These are phyloP conservation scores for Trapa bicornis DNA, from an alignment of 345 rosid genomes.

Conservation along the genomic window DNA sequence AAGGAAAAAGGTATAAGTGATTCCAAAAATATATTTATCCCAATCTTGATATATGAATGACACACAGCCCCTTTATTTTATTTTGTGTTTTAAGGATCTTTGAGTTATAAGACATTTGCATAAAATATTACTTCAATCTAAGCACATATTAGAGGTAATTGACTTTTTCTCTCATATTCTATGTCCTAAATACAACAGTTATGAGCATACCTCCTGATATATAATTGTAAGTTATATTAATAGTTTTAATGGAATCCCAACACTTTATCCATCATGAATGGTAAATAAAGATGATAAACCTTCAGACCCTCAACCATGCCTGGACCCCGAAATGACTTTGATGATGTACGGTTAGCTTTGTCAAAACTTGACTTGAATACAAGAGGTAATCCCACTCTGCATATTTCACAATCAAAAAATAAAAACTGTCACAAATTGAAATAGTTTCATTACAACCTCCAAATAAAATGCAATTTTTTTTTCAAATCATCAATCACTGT, in stretches of 20 bases:
- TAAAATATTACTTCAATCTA: neutral
- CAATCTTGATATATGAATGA: neutral
- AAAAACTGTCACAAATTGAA: neutral
- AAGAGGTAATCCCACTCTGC: slow-evolving; percentile 76
- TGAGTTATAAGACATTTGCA: neutral
- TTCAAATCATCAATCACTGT: neutral
- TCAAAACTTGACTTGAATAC: slow-evolving; percentile 97
- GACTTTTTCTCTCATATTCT: neutral
- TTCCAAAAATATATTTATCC: neutral
- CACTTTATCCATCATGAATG: neutral
- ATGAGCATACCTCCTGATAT: neutral
- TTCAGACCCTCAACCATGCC: slow-evolving; percentile 86
- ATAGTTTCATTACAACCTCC: neutral
- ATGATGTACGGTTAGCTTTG: slow-evolving; percentile 90
- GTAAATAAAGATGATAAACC: slow-evolving; percentile 22
- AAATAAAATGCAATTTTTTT: neutral
- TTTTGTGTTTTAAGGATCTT: neutral
- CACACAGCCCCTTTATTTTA: neutral
- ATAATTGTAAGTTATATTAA: neutral
- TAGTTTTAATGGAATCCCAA: neutral
- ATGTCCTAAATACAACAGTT: neutral
- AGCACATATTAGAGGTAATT: neutral
- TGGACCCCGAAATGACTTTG: slow-evolving; percentile 91
- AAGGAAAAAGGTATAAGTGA: neutral
- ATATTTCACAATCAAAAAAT: neutral